Evolutionary conservation across 139 green algal genomes (phyloP), one percentile per base, ranked within the genome.

Genomic region (Chlorella sp.): DNA sequence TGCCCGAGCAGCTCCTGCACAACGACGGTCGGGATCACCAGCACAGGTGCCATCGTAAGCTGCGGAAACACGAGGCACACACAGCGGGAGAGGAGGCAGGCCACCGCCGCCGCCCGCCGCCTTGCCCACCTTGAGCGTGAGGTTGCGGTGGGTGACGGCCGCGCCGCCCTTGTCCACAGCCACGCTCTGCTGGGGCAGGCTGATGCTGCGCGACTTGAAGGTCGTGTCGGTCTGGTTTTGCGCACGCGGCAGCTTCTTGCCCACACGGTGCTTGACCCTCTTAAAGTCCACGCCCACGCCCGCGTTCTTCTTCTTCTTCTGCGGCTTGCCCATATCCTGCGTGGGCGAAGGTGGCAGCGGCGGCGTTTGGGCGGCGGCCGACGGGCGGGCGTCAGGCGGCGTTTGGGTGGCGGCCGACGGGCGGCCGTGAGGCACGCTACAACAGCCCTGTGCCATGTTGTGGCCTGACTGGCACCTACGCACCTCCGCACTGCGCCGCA

Each of bases 281-380:
- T 89, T 87, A 64, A 97, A 97, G 75, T 97, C 93, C 1, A 97
- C 67, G 8, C 93, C 93, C 7, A 95, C 89, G 4, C 93, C 93
- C 0, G 88, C 64, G 63, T 93, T 93, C 61, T 87, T 89, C 0
- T 85, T 76, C 77, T 90, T 93, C 55, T 83, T 83, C 12, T 64
- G 64, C 6, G 33, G 40, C 73, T 85, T 88, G 53, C 69, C 77
- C 80, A 86, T 87, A n/a, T n/a, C 0, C 62, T 74, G 35, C 60
- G 31, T n/a, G 43, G 29, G n/a, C 38, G 65, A 31, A 40, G 48
- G 43, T 9, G 53, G n/a, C 38, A 40, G 69, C 69, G 53, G 69
- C 53, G 48, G 38, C 68, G 38, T 19, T 36, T 11, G 41, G 67
- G 36, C 8, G 21, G n/a, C 14, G 40, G 33, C 59, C 5, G 6